Conservation (phyloP, 495 filamentous ascomycete genomes). For the Aspergillus nanangensis region DNA sequence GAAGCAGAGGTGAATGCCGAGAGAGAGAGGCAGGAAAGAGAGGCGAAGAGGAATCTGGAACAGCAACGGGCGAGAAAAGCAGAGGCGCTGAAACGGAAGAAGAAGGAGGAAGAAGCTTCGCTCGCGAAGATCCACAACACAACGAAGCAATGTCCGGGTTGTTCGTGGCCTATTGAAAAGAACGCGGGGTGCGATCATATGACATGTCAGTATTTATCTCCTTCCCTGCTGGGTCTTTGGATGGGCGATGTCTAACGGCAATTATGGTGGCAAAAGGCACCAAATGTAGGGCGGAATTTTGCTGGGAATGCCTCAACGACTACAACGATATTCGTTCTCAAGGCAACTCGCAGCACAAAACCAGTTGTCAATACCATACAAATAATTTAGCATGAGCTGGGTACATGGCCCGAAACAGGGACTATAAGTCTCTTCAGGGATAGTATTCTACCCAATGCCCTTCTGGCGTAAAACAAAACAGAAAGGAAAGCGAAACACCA, state of each 20-base stretch:
- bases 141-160: slow-evolving; percentile 9
- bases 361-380: slow-evolving; percentile 9
- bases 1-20: too few relatives aligned
- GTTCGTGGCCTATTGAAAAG: slow-evolving; percentile 12
- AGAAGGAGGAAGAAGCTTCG: slow-evolving; percentile 5
- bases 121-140: slow-evolving; percentile 3
- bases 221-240: background rate
- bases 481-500: too few relatives aligned
- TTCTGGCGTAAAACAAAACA: too few relatives aligned
- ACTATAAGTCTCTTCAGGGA: too few relatives aligned
- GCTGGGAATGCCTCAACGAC: slow-evolving; percentile 7
- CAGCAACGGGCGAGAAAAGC: slow-evolving; percentile 5
- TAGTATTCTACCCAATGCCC: too few relatives aligned
- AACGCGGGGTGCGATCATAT: slow-evolving; percentile 13
- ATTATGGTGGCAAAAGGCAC: slow-evolving; percentile 4
- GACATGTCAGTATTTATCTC: slow-evolving; percentile 4
- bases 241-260: background rate
- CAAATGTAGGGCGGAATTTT: slow-evolving; percentile 9
- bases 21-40: too few relatives aligned
- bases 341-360: slow-evolving; percentile 8
- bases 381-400: slow-evolving; percentile 10
- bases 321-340: slow-evolving; percentile 6
- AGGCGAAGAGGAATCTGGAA: background rate
- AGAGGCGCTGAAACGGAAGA: slow-evolving; percentile 3
- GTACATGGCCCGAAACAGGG: too few relatives aligned